Base-by-base conservation (phyloP, 1,139 yeast species). In the Geotrichum restrictum region DNA sequence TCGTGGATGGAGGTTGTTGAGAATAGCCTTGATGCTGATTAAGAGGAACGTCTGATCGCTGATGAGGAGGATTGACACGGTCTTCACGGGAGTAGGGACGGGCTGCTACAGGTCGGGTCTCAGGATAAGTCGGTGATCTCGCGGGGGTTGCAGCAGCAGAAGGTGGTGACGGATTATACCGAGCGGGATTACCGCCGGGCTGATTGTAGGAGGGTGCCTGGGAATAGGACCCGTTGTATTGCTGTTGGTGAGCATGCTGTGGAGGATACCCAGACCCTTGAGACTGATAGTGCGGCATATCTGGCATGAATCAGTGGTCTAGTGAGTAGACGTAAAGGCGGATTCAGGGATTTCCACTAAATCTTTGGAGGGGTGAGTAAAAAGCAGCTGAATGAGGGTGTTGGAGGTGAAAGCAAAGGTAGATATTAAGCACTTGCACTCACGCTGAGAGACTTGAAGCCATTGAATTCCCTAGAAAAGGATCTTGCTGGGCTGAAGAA, bases 91-190 rank as follows among this genome's bases (percentile, higher is more conserved):
- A 41, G 36, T 45, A 45, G 13, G 45, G 45, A 4, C 45, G 19
- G 19, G 22, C 13, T 7, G 22, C 19, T 6, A 11, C 19, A 13
- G 21, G 37, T 18, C 5, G 37, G 14, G 8, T 8, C 8, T 42
- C 45, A 16, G 36, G 14, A 16, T 42, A 31, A 7, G 36, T 31
- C 19, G 45, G 45, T n/a, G 45, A 42, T 42, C 45, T 42, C 24
- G 24, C 16, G 14, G 46, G 31, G 6, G 31, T 16, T 10, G 27
- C 5, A 3, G 13, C n/a, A 3, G 31, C 31, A 5, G 43, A 31
- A 21, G 36, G 8, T 5, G 47, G 3, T 19, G 22, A 29, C 10
- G 29, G 2, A 4, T n/a, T 29, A 16, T 42, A 42, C 14, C 29
- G 45, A 14, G 45, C 45, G n/a, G 36, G 19, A 3, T 22, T 34